Percentiles rank a stretch among this genome's conserved stretches.
Evolutionary conservation across 2,329 filamentous ascomycete species (phyloP).

Genomic region (Keithomyces neogunnii): DNA sequence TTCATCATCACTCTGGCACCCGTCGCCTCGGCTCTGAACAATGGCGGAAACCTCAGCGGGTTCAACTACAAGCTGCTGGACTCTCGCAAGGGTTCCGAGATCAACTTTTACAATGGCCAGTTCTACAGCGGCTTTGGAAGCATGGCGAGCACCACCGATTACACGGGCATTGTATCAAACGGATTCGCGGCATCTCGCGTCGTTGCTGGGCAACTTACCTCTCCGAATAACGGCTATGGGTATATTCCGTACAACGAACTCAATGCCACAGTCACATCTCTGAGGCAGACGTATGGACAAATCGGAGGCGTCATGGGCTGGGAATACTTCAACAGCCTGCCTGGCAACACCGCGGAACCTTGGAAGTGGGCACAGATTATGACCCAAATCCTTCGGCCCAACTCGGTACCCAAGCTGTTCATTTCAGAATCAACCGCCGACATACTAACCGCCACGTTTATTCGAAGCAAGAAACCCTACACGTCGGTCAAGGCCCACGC

Average conservation of each 20-base stretch:
- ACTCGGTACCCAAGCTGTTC: slow-evolving; percentile 7
- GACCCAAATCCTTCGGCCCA: slow-evolving; percentile 18
- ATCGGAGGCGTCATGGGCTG: slow-evolving; percentile 87
- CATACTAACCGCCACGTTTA: slow-evolving; percentile 6
- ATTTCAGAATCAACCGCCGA: slow-evolving; percentile 8
- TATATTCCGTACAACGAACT: slow-evolving; percentile 37
- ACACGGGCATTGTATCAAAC: slow-evolving; percentile 37
- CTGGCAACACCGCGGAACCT: slow-evolving; percentile 44
- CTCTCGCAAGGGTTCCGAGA: slow-evolving; percentile 47
- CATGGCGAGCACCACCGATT: slow-evolving; percentile 30
- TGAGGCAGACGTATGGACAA: slow-evolving; percentile 43
- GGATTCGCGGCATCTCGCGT: slow-evolving; percentile 66
- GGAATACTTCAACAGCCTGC: slow-evolving; percentile 71
- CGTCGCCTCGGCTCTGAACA: slow-evolving; percentile 61
- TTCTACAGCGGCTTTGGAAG: slow-evolving; percentile 83
- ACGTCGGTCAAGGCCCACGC: too few relatives aligned
- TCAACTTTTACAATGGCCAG: slow-evolving; percentile 79
- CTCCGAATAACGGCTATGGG: slow-evolving; percentile 55
- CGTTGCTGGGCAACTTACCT: slow-evolving; percentile 71
- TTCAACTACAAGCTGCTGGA: slow-evolving; percentile 72
- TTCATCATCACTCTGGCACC: slow-evolving; percentile 76
- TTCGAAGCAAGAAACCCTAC: neutral
- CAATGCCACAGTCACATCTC: slow-evolving; percentile 27
- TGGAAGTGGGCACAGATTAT: slow-evolving; percentile 64
- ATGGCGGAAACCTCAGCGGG: slow-evolving; percentile 56